phyloP scores from a whole-genome alignment of 192 early-diverging fungal genomes.

The Coemansia sp. region DNA sequence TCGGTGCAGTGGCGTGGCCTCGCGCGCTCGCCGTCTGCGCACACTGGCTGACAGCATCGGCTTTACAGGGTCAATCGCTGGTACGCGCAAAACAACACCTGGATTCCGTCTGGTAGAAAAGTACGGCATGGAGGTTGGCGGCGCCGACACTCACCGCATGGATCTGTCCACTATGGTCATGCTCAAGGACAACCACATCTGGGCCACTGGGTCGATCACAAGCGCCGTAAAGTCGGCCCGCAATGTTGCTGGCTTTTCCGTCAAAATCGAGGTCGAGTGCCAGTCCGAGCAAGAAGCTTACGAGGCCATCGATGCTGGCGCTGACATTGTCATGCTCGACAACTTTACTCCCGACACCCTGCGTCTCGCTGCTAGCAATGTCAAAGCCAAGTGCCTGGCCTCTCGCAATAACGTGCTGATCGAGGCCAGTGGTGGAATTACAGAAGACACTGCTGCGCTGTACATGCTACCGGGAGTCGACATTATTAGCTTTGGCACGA shows the following conservation, averaged over 20 bases:
- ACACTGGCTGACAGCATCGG: slow-evolving; percentile 68
- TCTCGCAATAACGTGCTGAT: slow-evolving; percentile 67
- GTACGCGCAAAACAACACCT: slow-evolving; percentile 97
- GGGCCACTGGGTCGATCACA: slow-evolving; percentile 92
- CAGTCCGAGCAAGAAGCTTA: slow-evolving; percentile 88
- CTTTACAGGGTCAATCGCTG: slow-evolving; percentile 89
- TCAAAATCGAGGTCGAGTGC: slow-evolving; percentile 99
- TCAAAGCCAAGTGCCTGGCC: slow-evolving; percentile 75
- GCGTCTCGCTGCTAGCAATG: slow-evolving; percentile 63
- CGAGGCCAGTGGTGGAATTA: slow-evolving; percentile 96
- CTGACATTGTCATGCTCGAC: slow-evolving; percentile 98
- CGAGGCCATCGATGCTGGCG: slow-evolving; percentile 95
- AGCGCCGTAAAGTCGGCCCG: slow-evolving; percentile 84
- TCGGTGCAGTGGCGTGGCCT: slow-evolving; percentile 93
- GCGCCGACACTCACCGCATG: slow-evolving; percentile 96
- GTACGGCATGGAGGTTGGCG: slow-evolving; percentile 97
- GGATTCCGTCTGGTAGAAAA: slow-evolving; percentile 98
- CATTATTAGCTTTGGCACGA: slow-evolving; percentile 88
- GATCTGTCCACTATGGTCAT: slow-evolving; percentile 98
- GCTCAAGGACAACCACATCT: slow-evolving; percentile 99
- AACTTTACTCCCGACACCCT: slow-evolving; percentile 83
- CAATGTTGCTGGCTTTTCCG: slow-evolving; percentile 82
- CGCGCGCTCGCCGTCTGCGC: slow-evolving; percentile 53
- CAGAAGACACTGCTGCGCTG: slow-evolving; percentile 75
- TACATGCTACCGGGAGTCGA: slow-evolving; percentile 89